phyloP scores from a whole-genome alignment of 2,329 filamentous ascomycete species.

The Elsinoe batatas region DNA sequence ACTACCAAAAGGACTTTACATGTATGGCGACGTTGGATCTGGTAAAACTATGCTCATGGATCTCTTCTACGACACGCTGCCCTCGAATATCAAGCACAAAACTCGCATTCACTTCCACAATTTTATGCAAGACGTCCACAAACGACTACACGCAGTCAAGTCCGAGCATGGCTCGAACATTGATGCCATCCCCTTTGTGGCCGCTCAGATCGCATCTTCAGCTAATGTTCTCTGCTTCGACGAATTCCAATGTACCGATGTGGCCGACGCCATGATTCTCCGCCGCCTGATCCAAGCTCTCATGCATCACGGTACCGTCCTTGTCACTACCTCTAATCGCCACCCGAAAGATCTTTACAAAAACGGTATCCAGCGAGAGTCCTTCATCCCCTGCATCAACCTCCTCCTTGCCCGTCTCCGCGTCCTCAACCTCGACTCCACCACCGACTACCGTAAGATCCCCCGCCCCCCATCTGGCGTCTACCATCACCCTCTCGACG shows the following conservation, averaged over 20 bases:
- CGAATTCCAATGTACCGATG: constrained; percentile 97
- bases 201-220: constrained; percentile 81
- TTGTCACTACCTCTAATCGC: constrained; percentile 94
- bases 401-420: constrained; percentile 75
- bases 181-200: constrained; percentile 83
- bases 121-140: constrained; percentile 98
- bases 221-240: constrained; percentile 91
- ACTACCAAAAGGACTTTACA: constrained; percentile 80
- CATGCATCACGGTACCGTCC: constrained; percentile 93
- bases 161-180: constrained; percentile 80
- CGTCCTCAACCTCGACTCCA: constrained; percentile 89
- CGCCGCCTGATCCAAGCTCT: constrained; percentile 74
- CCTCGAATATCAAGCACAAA: constrained; percentile 66
- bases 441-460: constrained; percentile 95
- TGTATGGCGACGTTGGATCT: constrained; percentile 92
- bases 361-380: constrained; percentile 92
- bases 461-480: constrained; percentile 86
- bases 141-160: constrained; percentile 80
- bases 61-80: constrained; percentile 88
- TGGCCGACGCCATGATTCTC: constrained; percentile 97
- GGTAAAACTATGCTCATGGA: constrained; percentile 99
- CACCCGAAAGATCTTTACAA: constrained; percentile 95
- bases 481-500: constrained; percentile 81
- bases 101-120: constrained; percentile 97
- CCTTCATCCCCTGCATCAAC: constrained; percentile 90